phyloP scores from a whole-genome alignment of 257 asterid genomes.

The Solanum peruvianum region DNA sequence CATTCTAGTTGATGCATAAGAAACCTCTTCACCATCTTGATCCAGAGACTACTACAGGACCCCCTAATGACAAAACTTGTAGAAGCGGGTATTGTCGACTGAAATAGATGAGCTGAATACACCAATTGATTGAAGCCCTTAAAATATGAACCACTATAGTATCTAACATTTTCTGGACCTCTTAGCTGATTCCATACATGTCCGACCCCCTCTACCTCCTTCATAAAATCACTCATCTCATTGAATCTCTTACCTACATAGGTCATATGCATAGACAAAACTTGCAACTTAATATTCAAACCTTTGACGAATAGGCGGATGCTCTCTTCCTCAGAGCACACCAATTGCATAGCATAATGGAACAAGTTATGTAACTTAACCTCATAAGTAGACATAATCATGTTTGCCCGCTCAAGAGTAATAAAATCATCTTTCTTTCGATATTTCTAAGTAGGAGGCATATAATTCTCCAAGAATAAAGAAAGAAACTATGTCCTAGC shows the following conservation, averaged over 20 bases:
- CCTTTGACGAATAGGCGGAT: neutral
- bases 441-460: neutral
- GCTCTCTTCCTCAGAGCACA: neutral
- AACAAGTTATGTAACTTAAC: neutral
- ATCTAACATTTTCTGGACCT: neutral
- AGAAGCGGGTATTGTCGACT: neutral
- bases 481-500: neutral
- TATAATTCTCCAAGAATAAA: neutral
- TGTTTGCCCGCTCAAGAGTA: neutral
- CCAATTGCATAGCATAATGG: neutral
- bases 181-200: neutral
- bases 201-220: neutral
- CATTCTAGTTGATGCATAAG: neutral
- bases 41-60: rapidly evolving
- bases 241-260: neutral
- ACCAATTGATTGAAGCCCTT: neutral
- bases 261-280: neutral
- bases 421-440: neutral
- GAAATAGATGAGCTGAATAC: neutral
- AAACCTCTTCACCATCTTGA: neutral
- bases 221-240: neutral
- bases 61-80: neutral
- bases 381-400: neutral
- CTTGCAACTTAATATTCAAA: no score
- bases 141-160: neutral